Conservation (phyloP, 805 yeast species). For the Saccharomycopsis guyanensis region DNA sequence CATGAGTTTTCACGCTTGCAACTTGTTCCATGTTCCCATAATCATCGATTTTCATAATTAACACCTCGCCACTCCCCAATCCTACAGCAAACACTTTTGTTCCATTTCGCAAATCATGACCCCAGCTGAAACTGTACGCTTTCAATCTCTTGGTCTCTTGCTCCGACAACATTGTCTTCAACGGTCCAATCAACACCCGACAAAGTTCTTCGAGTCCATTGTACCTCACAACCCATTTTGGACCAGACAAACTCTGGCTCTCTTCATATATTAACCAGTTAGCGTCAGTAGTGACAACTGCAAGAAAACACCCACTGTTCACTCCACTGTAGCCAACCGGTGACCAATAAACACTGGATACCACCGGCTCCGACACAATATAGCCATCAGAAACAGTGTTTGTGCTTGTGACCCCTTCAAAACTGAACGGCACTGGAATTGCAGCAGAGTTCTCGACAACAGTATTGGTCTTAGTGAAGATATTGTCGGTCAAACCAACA, state of each 20-base stretch:
- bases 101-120: neutral
- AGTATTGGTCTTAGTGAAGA: neutral
- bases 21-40: neutral
- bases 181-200: neutral
- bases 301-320: conserved; percentile 1
- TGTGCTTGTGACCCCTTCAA: neutral
- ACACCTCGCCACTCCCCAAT: conserved; percentile 7
- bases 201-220: conserved; percentile 1
- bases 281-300: conserved; percentile 10
- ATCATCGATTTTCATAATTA: conserved; percentile 1
- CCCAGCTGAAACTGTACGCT: conserved; percentile 10
- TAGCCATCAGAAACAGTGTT: conserved; percentile 4
- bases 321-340: neutral
- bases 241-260: neutral
- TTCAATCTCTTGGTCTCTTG: neutral
- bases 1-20: too few relatives aligned
- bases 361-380: conserved; percentile 2
- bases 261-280: conserved; percentile 10
- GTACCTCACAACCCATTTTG: conserved; percentile 1
- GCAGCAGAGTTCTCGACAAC: neutral
- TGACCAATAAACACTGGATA: conserved; percentile 8
- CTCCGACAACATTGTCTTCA: neutral
- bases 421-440: neutral
- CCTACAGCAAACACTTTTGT: conserved; percentile 2
- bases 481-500: neutral